phyloP scores from a whole-genome alignment of 805 yeast genomes.

The Komagataella phaffii region DNA sequence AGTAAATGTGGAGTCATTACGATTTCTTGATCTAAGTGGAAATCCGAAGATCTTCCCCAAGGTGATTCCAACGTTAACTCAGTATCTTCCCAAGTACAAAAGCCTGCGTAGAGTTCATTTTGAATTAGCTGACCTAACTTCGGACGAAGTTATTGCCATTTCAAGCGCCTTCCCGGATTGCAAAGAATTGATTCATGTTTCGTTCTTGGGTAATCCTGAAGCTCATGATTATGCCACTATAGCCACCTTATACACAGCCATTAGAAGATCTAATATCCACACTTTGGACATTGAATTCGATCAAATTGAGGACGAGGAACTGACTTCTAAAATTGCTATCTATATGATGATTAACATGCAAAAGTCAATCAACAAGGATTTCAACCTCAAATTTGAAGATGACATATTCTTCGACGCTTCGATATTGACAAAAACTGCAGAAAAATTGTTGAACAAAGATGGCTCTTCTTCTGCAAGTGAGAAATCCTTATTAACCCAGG shows the following conservation, averaged over 20 bases:
- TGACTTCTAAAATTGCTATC: constrained; percentile 40
- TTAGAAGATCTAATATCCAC: constrained; percentile 33
- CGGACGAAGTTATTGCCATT: constrained; percentile 32
- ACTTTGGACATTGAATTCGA: constrained; percentile 43
- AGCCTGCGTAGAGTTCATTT: constrained; percentile 38
- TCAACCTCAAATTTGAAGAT: constrained; percentile 19
- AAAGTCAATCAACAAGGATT: constrained; percentile 21
- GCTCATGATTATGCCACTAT: constrained; percentile 28
- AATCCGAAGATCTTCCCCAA: constrained; percentile 39
- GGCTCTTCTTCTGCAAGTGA: constrained; percentile 10
- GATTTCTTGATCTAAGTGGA: constrained; percentile 41
- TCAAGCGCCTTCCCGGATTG: constrained; percentile 33
- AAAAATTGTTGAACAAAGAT: constrained; percentile 33
- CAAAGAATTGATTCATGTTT: constrained; percentile 35
- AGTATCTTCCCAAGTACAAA: constrained; percentile 29
- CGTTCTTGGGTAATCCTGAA: constrained; percentile 35
- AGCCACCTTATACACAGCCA: constrained; percentile 35
- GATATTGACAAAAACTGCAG: constrained; percentile 61
- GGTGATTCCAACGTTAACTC: constrained; percentile 28
- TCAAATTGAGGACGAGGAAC: constrained; percentile 29
- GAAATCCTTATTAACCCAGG: constrained; percentile 21
- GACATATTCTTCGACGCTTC: constrained; percentile 71
- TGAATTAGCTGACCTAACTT: constrained; percentile 35
- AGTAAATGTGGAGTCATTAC: constrained; percentile 22
- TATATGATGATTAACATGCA: constrained; percentile 47